Percentiles rank a stretch among this genome's conserved stretches.
Conservation (phyloP, 148 eudicot species). For the Bassia scoparia region DNA sequence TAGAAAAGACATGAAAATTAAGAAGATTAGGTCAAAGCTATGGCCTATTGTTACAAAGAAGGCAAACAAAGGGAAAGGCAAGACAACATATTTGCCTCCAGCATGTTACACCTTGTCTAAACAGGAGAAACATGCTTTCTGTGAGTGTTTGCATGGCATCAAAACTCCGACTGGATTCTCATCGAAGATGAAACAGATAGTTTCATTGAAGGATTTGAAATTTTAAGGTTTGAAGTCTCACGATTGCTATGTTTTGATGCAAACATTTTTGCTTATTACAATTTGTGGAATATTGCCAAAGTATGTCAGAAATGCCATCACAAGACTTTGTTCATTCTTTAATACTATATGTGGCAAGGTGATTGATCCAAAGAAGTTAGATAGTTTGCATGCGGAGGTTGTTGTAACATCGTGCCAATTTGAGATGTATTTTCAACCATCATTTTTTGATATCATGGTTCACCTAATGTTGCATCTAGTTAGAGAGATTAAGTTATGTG, state of each 20-base stretch:
- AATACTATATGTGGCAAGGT: background rate
- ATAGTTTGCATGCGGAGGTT: background rate
- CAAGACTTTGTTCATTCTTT: background rate
- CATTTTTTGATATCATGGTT: background rate
- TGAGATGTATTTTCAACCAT: background rate
- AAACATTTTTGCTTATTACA: background rate
- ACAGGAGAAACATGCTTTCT: too few relatives aligned
- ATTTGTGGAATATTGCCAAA: background rate
- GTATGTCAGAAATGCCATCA: too few relatives aligned
- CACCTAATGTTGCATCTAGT: background rate
- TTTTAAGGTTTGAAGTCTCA: background rate
- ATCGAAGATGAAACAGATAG: background rate
- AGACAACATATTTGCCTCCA: too few relatives aligned
- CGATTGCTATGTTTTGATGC: background rate
- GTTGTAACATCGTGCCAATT: background rate
- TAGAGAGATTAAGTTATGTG: background rate
- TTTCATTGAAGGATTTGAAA: background rate
- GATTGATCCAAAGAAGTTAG: background rate
- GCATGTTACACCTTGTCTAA: too few relatives aligned
- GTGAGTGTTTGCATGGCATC: too few relatives aligned
- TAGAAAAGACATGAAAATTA: background rate
- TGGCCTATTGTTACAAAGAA: background rate
- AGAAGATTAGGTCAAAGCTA: background rate
- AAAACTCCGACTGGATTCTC: background rate
- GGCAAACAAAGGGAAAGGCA: background rate